Base-by-base conservation (phyloP, 345 rosid species). In the Durio zibethinus region DNA sequence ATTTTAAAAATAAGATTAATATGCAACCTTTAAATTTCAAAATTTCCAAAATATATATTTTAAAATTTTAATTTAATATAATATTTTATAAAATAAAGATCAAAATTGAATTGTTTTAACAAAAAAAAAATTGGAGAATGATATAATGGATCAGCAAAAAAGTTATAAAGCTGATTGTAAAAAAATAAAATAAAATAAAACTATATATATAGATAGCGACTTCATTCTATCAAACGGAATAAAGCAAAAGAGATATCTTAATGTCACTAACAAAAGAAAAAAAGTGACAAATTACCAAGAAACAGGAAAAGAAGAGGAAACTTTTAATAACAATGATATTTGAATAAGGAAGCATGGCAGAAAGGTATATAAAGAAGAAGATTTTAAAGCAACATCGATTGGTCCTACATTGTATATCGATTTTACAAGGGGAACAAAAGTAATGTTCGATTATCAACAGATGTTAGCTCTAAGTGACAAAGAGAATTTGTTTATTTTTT, bases 211-310 rank as follows among this genome's bases (percentile, higher is more conserved):
- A 10, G 77, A 79, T 47, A 27, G 47, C 15, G 81, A 65, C 57
- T 73, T 33, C 50, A 35, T 78, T 69, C 50, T 27, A 66, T 74
- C 74, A 73, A 79, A 73, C 67, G 65, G 74, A 79, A 79, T 73
- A 73, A 79, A 79, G 77, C 81, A 78, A 79, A 79, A 79, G 81
- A 42, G 81, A 65, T 54, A 66, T 16, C 57, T 16, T 12, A 29
- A 74, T 65, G 68, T 43, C 38, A 29, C n/a, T 21, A 35, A 38
- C 40, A 38, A 27, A 15, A 78, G 21, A 43, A 59, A 25, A 48
- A 62, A 50, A 36, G 48, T 52, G 47, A 73, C 38, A 64, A 31
- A 1, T 20, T 73, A 53, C 29, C 50, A 38, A 36, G 35, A 52
- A 63, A 40, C 42, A 64, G 77, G 47, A 64, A 27, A 8, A 40